Evolutionary conservation across 2,329 filamentous ascomycete genomes (phyloP).

Genomic region (Volutella citrinella): DNA sequence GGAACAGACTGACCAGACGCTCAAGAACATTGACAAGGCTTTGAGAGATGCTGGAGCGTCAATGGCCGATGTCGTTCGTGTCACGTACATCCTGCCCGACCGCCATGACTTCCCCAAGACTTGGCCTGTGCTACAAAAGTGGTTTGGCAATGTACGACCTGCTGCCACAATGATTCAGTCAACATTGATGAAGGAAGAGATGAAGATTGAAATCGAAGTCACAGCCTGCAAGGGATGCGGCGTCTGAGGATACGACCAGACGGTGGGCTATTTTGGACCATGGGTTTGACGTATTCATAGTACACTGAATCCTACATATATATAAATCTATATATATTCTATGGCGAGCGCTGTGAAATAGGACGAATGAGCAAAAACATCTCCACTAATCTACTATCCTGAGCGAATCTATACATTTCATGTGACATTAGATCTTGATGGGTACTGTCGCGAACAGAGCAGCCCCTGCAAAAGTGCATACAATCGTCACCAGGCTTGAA

Average conservation of each 20-base stretch:
- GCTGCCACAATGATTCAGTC: constrained; percentile 54
- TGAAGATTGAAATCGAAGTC: constrained; percentile 44
- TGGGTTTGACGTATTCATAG: too few relatives aligned
- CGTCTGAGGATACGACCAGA: neutral
- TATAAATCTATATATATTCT: too few relatives aligned
- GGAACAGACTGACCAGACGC: constrained; percentile 48
- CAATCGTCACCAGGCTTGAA: constrained; percentile 61
- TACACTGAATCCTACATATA: too few relatives aligned
- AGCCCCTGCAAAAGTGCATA: constrained; percentile 54
- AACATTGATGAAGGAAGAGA: constrained; percentile 47
- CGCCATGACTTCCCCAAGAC: constrained; percentile 44
- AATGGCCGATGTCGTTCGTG: constrained; percentile 47
- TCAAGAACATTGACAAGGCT: constrained; percentile 45
- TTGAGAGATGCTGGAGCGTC: constrained; percentile 41
- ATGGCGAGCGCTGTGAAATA: too few relatives aligned
- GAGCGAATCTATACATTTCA: too few relatives aligned
- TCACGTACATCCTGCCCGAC: constrained; percentile 50
- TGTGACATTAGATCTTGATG: too few relatives aligned
- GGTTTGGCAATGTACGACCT: constrained; percentile 47
- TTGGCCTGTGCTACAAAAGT: constrained; percentile 49
- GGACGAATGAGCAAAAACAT: too few relatives aligned
- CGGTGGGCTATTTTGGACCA: neutral
- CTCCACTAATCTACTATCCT: too few relatives aligned
- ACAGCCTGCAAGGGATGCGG: constrained; percentile 34
- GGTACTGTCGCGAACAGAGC: constrained; percentile 25